Base-by-base conservation (phyloP, 1,284 basidiomycete genomes). In the Abortiporus biennis region DNA sequence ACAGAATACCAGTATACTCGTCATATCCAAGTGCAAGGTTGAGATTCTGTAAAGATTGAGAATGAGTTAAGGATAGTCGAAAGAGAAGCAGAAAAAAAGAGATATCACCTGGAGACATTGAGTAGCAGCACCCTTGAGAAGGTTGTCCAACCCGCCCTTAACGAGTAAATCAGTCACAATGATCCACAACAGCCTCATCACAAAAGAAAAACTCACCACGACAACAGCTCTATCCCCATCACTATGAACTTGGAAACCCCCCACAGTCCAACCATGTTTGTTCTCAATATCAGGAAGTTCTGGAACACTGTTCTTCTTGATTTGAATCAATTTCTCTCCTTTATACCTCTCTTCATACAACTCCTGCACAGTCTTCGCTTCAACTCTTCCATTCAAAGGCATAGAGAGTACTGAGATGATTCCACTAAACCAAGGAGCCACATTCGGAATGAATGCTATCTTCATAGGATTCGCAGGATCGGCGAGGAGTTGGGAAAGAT, bases 121-220 rank as follows among this genome's bases (percentile, higher is more conserved):
- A 15, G 95, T 99, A 5, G 95, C 95, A 36, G 95, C 96, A 8
- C 95, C 95, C 65, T 99, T 99, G 48, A 99, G 72, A 46, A 99
- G 66, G 67, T 99, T 99, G 62, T 99, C 96, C 51, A 99, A 65
- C 0, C 92, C 91, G 43, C 91, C 92, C 85, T 89, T 53, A 13
- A 39, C 34, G 38, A 13, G 6, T 23, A 38, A 43, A 45, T 22
- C 13, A 34, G 20, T 36, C 50, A 46, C 42, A 31, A 20, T 49
- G 37, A 41, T 24, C 36, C 11, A 37, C 11, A 29, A 8, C 27
- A 29, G n/a, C n/a, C 8, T 29, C 27, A 9, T 29, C 38, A 35
- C 25, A 41, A n/a, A n/a, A 29, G 38, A 50, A 35, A 32, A 43
- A 78, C 82, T 55, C 57, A 89, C 86, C 9, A 96, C 92, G 4